A percentile compares a stretch with the other conserved stretches of the same genome.
These are phyloP conservation scores for Trichoderma endophyticum DNA, from an alignment of 2,329 filamentous ascomycete genomes.

Conservation along the genomic window DNA sequence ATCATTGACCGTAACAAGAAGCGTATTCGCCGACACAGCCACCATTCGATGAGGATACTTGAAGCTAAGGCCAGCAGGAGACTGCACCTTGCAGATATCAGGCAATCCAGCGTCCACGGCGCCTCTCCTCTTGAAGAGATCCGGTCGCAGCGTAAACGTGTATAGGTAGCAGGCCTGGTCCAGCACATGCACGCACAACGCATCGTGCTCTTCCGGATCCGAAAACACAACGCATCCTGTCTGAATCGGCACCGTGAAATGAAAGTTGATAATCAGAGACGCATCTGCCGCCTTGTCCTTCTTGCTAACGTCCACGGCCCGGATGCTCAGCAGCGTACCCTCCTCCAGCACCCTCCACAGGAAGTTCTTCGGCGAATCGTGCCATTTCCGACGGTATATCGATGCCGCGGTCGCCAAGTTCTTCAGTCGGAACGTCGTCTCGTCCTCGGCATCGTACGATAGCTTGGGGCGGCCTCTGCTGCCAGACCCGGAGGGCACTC, in stretches of 20 bases:
- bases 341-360: constrained; percentile 87
- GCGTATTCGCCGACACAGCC: constrained; percentile 67
- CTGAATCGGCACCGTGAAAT: constrained; percentile 70
- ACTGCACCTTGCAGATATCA: constrained; percentile 72
- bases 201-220: constrained; percentile 74
- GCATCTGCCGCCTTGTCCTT: constrained; percentile 64
- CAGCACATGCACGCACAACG: constrained; percentile 74
- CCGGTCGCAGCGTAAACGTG: constrained; percentile 76
- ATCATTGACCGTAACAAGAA: constrained; percentile 79
- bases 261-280: constrained; percentile 71
- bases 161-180: constrained; percentile 78
- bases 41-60: constrained; percentile 78
- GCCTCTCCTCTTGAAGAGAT: constrained; percentile 70
- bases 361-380: constrained; percentile 76
- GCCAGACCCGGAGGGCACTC: constrained; percentile 56
- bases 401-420: constrained; percentile 76
- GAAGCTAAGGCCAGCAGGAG: constrained; percentile 70
- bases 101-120: constrained; percentile 70
- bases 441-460: constrained; percentile 55
- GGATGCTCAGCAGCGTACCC: constrained; percentile 75
- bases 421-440: constrained; percentile 67
- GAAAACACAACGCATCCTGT: constrained; percentile 77
- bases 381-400: constrained; percentile 77
- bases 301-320: constrained; percentile 76
- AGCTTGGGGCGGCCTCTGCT: constrained; percentile 43